These are phyloP conservation scores for Entoloma clypeatum DNA, from an alignment of 1,284 basidiomycete species.

Conservation along the genomic window DNA sequence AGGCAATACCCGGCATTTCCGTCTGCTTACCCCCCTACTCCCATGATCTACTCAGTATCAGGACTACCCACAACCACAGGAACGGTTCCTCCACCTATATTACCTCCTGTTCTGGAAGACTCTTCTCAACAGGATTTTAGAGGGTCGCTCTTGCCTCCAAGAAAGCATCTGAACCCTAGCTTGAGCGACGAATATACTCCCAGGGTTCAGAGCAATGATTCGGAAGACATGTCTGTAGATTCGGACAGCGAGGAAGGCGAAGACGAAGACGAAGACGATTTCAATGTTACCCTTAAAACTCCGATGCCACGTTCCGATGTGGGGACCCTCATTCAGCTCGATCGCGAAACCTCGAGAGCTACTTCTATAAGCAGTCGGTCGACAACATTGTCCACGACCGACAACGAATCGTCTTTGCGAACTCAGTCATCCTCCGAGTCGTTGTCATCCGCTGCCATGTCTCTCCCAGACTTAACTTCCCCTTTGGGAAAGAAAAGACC, in stretches of 20 bases:
- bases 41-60: constrained; percentile 22
- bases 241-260: constrained; percentile 36
- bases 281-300: constrained; percentile 63
- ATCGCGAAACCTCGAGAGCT: constrained; percentile 26
- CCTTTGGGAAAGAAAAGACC: constrained; percentile 20
- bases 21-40: constrained; percentile 42
- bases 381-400: constrained; percentile 44
- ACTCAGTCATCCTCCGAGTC: constrained; percentile 45
- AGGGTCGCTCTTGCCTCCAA: constrained; percentile 60
- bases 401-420: constrained; percentile 41
- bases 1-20: constrained; percentile 41
- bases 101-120: constrained; percentile 19
- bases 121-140: constrained; percentile 49
- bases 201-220: constrained; percentile 29
- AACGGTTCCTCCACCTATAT: constrained; percentile 2
- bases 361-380: constrained; percentile 35
- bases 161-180: constrained; percentile 54
- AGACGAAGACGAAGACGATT: constrained; percentile 56
- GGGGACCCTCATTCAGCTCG: constrained; percentile 11
- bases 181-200: constrained; percentile 45
- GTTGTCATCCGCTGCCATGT: constrained; percentile 32
- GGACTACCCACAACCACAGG: constrained; percentile 18
- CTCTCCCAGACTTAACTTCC: constrained; percentile 28
- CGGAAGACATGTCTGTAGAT: constrained; percentile 28
- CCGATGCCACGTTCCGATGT: constrained; percentile 36